Percentiles rank a stretch among this genome's conserved stretches.
Conservation (phyloP, 495 filamentous ascomycete species). For the Antarctomyces pellizariae region DNA sequence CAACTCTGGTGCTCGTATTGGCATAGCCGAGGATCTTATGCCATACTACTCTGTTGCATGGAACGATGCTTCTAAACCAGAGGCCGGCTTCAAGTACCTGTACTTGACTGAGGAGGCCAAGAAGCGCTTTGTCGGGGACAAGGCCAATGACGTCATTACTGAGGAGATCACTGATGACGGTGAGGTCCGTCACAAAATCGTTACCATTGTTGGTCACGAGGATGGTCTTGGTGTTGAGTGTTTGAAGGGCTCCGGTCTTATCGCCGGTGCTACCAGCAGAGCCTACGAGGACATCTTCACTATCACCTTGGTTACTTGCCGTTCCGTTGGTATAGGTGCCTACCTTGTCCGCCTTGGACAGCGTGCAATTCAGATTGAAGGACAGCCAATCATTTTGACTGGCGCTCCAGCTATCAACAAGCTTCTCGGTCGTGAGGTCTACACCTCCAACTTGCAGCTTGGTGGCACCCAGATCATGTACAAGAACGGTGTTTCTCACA, state of each 20-base stretch:
- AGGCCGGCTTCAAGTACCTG: constrained; percentile 94
- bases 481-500: constrained; percentile 96
- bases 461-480: constrained; percentile 99
- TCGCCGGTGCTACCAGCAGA: constrained; percentile 88
- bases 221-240: constrained; percentile 96
- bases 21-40: constrained; percentile 89
- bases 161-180: constrained; percentile 68
- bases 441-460: constrained; percentile 95
- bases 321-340: constrained; percentile 92
- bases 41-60: constrained; percentile 92
- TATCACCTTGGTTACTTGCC: constrained; percentile 89
- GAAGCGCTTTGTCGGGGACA: constrained; percentile 67
- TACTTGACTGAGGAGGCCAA: constrained; percentile 77
- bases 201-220: constrained; percentile 79
- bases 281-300: constrained; percentile 99
- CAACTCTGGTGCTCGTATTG: constrained; percentile 97
- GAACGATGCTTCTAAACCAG: constrained; percentile 67
- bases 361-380: constrained; percentile 95
- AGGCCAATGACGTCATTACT: constrained; percentile 64
- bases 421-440: constrained; percentile 89
- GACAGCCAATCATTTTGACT: constrained; percentile 96
- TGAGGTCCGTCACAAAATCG: constrained; percentile 83
- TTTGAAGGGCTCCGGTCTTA: constrained; percentile 87
- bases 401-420: constrained; percentile 97
- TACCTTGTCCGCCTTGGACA: constrained; percentile 96